phyloP scores from a whole-genome alignment of 306 rosid genomes.

The Begonia peltatifolia region DNA sequence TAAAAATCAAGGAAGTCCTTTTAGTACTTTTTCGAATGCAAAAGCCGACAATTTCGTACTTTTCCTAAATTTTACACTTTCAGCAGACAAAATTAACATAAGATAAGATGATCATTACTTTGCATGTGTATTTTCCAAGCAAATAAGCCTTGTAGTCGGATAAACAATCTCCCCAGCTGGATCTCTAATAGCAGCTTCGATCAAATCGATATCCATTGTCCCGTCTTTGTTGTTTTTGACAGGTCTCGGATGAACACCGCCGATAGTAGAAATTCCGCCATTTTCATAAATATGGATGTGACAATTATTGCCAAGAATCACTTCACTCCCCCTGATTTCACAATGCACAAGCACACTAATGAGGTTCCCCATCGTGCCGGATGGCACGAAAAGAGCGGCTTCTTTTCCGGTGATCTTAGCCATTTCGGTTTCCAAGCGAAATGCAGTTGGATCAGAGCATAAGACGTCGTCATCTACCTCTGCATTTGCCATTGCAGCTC shows the following conservation, averaged over 20 bases:
- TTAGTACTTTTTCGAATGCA: no score
- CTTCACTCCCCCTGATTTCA: conserved; percentile 83
- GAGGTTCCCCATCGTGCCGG: conserved; percentile 97
- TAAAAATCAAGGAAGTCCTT: background rate
- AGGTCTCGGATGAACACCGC: conserved; percentile 78
- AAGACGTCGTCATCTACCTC: conserved; percentile 50
- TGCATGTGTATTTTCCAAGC: conserved; percentile 90
- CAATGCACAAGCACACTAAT: conserved; percentile 78
- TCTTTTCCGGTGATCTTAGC: conserved; percentile 69
- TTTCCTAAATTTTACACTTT: no score
- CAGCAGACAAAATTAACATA: no score
- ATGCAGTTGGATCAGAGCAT: conserved; percentile 58
- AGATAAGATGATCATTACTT: conserved; percentile 33
- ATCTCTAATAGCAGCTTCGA: conserved; percentile 72
- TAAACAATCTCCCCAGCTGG: conserved; percentile 40
- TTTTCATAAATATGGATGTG: conserved; percentile 72
- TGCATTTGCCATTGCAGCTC: conserved; percentile 85
- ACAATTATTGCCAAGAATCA: conserved; percentile 68
- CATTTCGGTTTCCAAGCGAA: conserved; percentile 54
- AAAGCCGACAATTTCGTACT: no score
- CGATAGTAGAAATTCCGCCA: conserved; percentile 84
- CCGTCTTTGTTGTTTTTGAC: conserved; percentile 66
- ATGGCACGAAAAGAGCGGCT: conserved; percentile 82
- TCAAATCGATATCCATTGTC: conserved; percentile 64
- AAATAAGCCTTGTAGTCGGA: conserved; percentile 80